A percentile compares a stretch with the other conserved stretches of the same genome.
phyloP scores from a whole-genome alignment of 2,329 filamentous ascomycete genomes.

The Podosphaera fusca region DNA sequence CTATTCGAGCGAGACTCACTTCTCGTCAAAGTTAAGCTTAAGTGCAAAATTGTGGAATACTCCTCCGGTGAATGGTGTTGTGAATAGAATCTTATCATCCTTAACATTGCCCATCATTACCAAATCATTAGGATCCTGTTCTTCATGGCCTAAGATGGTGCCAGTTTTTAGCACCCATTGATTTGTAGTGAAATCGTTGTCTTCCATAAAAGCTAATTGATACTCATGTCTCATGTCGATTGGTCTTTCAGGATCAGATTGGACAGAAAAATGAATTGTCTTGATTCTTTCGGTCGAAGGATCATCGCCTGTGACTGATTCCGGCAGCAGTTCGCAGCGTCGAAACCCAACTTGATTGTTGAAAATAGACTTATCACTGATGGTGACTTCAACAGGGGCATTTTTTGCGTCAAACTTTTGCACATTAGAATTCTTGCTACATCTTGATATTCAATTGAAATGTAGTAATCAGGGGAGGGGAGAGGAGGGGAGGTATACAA shows the following conservation, averaged over 20 bases:
- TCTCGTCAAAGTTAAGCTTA: slow-evolving; percentile 30
- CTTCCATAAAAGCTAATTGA: slow-evolving; percentile 29
- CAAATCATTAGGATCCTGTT: background rate
- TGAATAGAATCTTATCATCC: slow-evolving; percentile 19
- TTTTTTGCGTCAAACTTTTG: slow-evolving; percentile 8
- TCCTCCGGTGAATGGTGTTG: slow-evolving; percentile 24
- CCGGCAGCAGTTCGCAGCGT: slow-evolving; percentile 31
- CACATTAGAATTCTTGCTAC: background rate
- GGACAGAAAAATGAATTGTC: slow-evolving; percentile 37
- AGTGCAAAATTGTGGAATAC: slow-evolving; percentile 40
- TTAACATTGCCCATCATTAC: background rate
- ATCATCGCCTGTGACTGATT: slow-evolving; percentile 27
- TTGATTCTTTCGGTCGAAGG: slow-evolving; percentile 29
- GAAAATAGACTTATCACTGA: slow-evolving; percentile 33
- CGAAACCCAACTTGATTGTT: slow-evolving; percentile 35
- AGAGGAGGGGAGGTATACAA: slow-evolving; percentile 15
- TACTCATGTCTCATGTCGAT: slow-evolving; percentile 40
- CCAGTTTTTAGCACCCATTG: slow-evolving; percentile 31
- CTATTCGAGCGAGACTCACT: slow-evolving; percentile 17
- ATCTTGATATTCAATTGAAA: background rate
- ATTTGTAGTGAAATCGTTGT: slow-evolving; percentile 24
- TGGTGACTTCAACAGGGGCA: slow-evolving; percentile 7
- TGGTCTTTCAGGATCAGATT: slow-evolving; percentile 24
- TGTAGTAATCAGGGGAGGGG: background rate
- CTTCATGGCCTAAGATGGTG: slow-evolving; percentile 21